Base-by-base conservation (phyloP, 345 rosid genomes). In the Salix dunnii region DNA sequence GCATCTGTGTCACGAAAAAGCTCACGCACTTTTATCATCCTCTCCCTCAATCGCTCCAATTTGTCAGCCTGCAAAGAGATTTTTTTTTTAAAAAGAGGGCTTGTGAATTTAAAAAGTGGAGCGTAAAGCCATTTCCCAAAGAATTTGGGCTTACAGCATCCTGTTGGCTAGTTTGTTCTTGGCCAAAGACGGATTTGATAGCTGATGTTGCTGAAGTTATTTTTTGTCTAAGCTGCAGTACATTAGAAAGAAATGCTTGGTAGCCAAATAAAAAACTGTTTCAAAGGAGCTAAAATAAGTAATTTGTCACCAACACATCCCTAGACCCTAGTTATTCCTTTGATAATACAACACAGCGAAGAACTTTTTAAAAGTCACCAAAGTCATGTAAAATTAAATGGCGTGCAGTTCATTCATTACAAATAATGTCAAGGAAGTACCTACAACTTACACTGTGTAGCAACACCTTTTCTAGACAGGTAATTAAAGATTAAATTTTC, bases 11-110 rank as follows among this genome's bases (percentile, higher is more conserved):
- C 92, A 71, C 91, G 97, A 35, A 96, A 96, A 77, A 96, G 99
- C 70, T 96, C 99, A 6, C 97, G 88, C 74, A 96, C 99, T 93
- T 96, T 93, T 73, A 96, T 76, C 99, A 96, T 96, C 84, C 97
- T 93, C 68, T 96, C 96, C 86, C 99, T 88, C 33, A 96, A 84
- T 36, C 64, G 70, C 90, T 96, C 97, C 86, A 93, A 84, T 84
- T 92, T 96, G 89, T 91, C 91, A 28, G 94, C 84, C 99, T 96
- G 81, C 70, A 76, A 14, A 55, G 35, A 63, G 55, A 74, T 46
- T 69, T 3, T 35, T 51, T n/a, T n/a, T 7, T 38, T 64, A 74
- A 35, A 63, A 35, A 30, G 61, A 23, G n/a, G 55, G 21, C 74
- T 21, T 36, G 27, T 3, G 9, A 68, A 40, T 68, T 1, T 4